These are phyloP conservation scores for Carex littledalei DNA, from an alignment of 176 grass and related monocot species.

Conservation along the genomic window DNA sequence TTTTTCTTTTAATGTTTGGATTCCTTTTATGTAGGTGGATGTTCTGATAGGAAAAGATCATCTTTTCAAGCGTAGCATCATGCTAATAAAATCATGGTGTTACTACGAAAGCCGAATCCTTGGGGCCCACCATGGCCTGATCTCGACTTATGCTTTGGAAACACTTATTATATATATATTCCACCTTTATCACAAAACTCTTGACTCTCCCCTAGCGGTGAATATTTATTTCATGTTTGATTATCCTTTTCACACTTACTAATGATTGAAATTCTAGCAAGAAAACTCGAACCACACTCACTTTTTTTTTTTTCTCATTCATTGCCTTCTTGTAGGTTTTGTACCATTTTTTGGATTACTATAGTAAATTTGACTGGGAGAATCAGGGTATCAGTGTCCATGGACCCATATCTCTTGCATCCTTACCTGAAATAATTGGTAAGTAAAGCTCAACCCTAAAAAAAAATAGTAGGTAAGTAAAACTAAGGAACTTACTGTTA, in stretches of 20 bases:
- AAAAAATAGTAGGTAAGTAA: constrained; percentile 58
- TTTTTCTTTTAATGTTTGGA: not conserved
- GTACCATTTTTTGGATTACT: constrained; percentile 88
- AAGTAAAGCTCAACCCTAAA: constrained; percentile 26
- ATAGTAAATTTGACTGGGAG: constrained; percentile 96
- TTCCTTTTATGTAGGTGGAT: constrained; percentile 59
- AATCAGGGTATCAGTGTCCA: constrained; percentile 64
- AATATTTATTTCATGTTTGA: constrained; percentile 20
- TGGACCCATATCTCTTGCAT: constrained; percentile 65
- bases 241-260: constrained; percentile 5
- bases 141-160: constrained; percentile 96
- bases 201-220: constrained; percentile 72
- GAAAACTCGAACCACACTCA: not conserved
- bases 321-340: constrained; percentile 55
- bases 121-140: constrained; percentile 86
- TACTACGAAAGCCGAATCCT: constrained; percentile 98
- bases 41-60: constrained; percentile 54
- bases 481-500: constrained; percentile 20
- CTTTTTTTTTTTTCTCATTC: not conserved
- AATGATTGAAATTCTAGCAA: not conserved
- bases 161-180: constrained; percentile 72
- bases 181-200: constrained; percentile 56
- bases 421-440: constrained; percentile 72
- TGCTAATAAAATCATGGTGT: constrained; percentile 94
- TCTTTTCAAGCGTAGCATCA: constrained; percentile 82